Base-by-base conservation (phyloP, 2,329 filamentous ascomycete genomes). In the Pseudogymnoascus sp. region DNA sequence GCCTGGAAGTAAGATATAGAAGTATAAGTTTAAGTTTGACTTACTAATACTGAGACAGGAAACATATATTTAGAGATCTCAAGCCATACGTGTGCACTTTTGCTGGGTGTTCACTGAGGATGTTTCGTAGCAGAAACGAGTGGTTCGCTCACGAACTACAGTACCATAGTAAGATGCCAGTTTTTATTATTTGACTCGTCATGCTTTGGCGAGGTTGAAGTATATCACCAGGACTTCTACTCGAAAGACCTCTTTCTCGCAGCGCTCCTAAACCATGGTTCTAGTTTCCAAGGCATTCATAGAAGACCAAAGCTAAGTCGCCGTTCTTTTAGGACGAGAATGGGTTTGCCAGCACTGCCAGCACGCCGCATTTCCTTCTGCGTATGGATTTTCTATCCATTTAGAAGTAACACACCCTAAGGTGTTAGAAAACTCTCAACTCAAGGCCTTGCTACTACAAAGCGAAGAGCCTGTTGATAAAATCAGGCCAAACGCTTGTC, bases 71-170 rank as follows among this genome's bases (percentile, higher is more conserved):
- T n/a, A 65, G 65, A 11, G 74, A 76, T 59, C 66, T 76, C 2
- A 72, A 69, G 64, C 68, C 74, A 16, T 76, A 75, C 50, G 68
- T 75, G 0, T 76, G 74, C 66, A 76, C 74, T 10, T 71, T 72
- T 44, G 65, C 71, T 40, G 68, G 68, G 33, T 76, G 74, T 37
- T 65, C 71, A 1, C 37, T 70, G 24, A 65, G 63, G 24, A 66
- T 74, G 62, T 75, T 75, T 59, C 64, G 63, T 3, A 70, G 68
- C 59, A 65, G 70, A 1, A 66, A 70, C 33, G 66, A 71, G 21
- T 75, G 73, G 72, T 75, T 73, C 16, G 50, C 68, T 6, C 73
- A 75, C 47, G 72, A 75, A 60, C 47, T 75, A 14, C 67, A 72
- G n/a, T 62, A 59, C 21, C 72, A 75, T 60, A 62, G 37, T 40